Base-by-base conservation (phyloP, 306 rosid species). In the Luffa aegyptiaca region DNA sequence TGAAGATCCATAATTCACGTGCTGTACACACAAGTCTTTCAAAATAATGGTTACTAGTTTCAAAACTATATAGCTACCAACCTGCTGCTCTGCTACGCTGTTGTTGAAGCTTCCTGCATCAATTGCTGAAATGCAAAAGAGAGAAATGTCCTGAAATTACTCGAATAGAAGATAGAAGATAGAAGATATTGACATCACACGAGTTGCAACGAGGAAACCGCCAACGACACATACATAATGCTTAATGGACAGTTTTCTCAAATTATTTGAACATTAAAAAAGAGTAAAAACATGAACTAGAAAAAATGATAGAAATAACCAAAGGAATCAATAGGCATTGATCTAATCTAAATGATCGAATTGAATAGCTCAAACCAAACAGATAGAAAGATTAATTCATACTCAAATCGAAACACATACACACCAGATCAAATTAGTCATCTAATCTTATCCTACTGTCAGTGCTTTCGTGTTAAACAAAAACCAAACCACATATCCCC, bases 31-130 rank as follows among this genome's bases (percentile, higher is more conserved):
- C 5, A 51, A 51, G 46, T 35, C 17, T 14, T 8, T 8, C 35
- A 75, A 18, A 75, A 17, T 17, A 52, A 49, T 75, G 46, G 12
- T 52, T 39, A 51, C 79, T 52, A 69, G 52, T 42, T 42, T 57
- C 4, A 42, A 35, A 72, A 14, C 51, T 3, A 74, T 31, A 20
- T 31, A 26, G 52, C 57, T 14, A 84, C 90, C 79, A 87, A 95
- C 99, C 99, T 96, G 99, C 80, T 96, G 94, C 83, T 89, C 99
- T n/a, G 97, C 93, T 20, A 96, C 98, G 81, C 98, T 96, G 92
- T 96, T 93, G 88, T 93, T 96, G 81, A 96, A 96, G 77, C 99
- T 80, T 80, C 98, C 97, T 16, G 96, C 86, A 86, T 96, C 99
- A 66, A 90, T 79, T 53, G 81, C 98, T 93, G 89, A 86, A 44